Base-by-base conservation (phyloP, 768 basidiomycete genomes). In the Boletellus ananas region DNA sequence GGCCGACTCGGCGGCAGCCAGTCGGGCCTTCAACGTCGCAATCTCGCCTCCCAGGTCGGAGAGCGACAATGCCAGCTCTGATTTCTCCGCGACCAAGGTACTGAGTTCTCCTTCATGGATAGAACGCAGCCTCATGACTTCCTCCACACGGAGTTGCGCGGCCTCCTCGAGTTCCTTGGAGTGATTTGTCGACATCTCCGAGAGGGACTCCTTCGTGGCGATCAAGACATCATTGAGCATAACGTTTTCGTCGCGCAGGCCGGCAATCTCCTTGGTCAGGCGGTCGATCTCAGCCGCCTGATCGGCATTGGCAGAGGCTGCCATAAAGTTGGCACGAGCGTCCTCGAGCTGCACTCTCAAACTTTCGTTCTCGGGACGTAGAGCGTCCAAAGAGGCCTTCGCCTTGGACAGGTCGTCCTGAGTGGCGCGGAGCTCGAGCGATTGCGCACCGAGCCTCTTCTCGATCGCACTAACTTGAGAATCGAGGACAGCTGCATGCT, bases 11-110 rank as follows among this genome's bases (percentile, higher is more conserved):
- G 77, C 72, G 17, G 74, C 74, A 34, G 72, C 63, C 11, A 81
- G 55, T 6, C 78, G 68, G 10, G 87, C 85, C 62, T 71, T 84
- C 34, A 77, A 64, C 33, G 81, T 88, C 16, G 81, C 77, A 38
- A 90, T 66, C 62, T 93, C 90, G 34, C 87, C 87, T 67, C 91
- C 84, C 53, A 90, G 64, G 63, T 91, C 89, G 17, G 85, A 85
- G 34, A 90, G 72, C 54, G 70, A 78, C 34, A 80, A 68, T 33
- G 80, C 63, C 21, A 90, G 72, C 58, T 81, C 81, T 7, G 79
- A 74, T 61, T 87, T 89, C 65, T 87, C 79, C 23, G 71, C 71
- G 17, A 72, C 77, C 29, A 90, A 66, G 3, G 71, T 63, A 31
- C 70, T 64, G 43, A 87, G 68, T 66, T 90, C 86, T 50, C 76